Evolutionary conservation across 176 grass and related monocot species (phyloP).

Genomic region (Bothriochloa decipiens): DNA sequence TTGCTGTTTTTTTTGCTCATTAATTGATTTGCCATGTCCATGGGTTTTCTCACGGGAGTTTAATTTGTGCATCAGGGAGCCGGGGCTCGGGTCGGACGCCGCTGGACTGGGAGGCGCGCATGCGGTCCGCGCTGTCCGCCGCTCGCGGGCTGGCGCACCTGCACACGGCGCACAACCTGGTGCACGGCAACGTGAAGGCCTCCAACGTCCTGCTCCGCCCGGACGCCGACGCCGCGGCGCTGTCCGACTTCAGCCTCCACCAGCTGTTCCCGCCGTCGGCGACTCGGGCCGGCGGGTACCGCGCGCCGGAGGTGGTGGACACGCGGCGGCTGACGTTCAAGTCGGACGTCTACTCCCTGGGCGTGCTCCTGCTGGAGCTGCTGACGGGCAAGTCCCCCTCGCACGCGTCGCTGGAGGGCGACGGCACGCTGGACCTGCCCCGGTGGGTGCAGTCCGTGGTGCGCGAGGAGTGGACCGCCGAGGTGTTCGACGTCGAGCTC

Average conservation of each 20-base stretch:
- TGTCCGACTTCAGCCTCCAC: constrained; percentile 80
- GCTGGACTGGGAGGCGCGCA: constrained; percentile 90
- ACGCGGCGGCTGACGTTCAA: constrained; percentile 78
- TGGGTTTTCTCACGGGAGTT: constrained; percentile 22
- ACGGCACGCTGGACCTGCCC: constrained; percentile 88
- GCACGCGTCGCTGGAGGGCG: constrained; percentile 74
- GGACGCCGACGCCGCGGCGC: constrained; percentile 62
- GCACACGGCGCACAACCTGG: constrained; percentile 64
- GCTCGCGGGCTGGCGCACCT: constrained; percentile 78
- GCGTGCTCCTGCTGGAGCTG: constrained; percentile 86
- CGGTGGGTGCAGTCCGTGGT: constrained; percentile 98
- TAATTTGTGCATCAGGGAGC: constrained; percentile 54
- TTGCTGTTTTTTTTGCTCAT: neutral
- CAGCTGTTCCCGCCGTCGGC: constrained; percentile 67
- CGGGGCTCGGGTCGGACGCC: constrained; percentile 78
- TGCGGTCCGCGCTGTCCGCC: constrained; percentile 71
- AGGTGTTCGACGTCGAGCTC: constrained; percentile 98
- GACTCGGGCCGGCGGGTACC: constrained; percentile 62
- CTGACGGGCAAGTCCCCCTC: constrained; percentile 85
- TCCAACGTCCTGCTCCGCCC: constrained; percentile 92
- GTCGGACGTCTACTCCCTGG: constrained; percentile 91
- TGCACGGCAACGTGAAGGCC: constrained; percentile 89
- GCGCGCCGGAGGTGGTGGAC: constrained; percentile 81
- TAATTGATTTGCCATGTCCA: neutral
- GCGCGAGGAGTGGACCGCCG: constrained; percentile 95